A percentile compares a stretch with the other conserved stretches of the same genome.
Evolutionary conservation across 2,329 filamentous ascomycete species (phyloP).

Genomic region (Lachnellula subtilissima): DNA sequence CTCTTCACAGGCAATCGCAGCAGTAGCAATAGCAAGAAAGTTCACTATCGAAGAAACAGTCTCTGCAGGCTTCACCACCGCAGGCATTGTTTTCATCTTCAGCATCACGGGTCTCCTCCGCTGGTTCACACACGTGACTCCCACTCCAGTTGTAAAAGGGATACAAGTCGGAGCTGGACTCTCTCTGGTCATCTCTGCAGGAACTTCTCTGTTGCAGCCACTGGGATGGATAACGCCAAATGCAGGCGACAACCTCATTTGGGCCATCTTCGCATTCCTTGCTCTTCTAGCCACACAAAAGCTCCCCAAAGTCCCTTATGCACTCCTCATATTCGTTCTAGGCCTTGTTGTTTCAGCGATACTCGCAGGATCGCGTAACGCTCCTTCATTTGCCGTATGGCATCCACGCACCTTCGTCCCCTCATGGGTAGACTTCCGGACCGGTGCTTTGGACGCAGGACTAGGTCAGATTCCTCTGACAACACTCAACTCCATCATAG

Average conservation of each 20-base stretch:
- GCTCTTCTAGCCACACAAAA: constrained; percentile 64
- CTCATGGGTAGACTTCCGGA: constrained; percentile 39
- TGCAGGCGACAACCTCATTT: constrained; percentile 72
- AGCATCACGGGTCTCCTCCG: constrained; percentile 74
- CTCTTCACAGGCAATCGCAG: constrained; percentile 70
- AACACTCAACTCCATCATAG: constrained; percentile 87
- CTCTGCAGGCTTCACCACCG: constrained; percentile 80
- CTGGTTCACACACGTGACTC: constrained; percentile 62
- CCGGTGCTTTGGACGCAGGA: constrained; percentile 49
- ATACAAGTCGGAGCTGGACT: constrained; percentile 92
- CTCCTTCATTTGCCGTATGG: constrained; percentile 57
- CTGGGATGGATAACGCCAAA: constrained; percentile 63
- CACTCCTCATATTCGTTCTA: constrained; percentile 64
- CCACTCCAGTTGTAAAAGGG: constrained; percentile 84
- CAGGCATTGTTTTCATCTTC: constrained; percentile 66
- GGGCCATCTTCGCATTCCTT: constrained; percentile 70
- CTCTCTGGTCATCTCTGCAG: constrained; percentile 74
- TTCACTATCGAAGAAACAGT: constrained; percentile 67
- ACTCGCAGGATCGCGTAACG: constrained; percentile 32
- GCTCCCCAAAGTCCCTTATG: constrained; percentile 68
- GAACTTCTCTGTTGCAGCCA: constrained; percentile 59
- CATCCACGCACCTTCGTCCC: constrained; percentile 49
- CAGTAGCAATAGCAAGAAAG: constrained; percentile 71
- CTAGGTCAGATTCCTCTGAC: constrained; percentile 86
- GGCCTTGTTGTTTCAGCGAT: constrained; percentile 62